phyloP scores from a whole-genome alignment of 2,329 filamentous ascomycete species.

The Paramyrothecium roridum region DNA sequence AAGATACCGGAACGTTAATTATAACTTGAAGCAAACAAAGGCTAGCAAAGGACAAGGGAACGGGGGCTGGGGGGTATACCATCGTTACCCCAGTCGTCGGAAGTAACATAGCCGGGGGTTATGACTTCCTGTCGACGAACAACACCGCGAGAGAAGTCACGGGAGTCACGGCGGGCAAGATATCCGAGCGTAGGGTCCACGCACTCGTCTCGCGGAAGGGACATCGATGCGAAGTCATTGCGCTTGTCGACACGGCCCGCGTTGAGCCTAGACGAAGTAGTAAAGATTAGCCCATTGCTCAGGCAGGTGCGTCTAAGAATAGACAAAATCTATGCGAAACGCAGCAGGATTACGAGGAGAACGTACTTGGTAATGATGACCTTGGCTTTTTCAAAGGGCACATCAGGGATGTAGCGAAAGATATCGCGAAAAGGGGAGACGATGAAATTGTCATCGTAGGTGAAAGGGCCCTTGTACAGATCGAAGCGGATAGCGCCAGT shows the following conservation, averaged over 20 bases:
- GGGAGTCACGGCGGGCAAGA: slow-evolving; percentile 14
- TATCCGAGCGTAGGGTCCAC: slow-evolving; percentile 38
- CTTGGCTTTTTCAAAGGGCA: slow-evolving; percentile 43
- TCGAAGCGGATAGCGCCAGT: slow-evolving; percentile 61
- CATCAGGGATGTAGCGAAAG: slow-evolving; percentile 51
- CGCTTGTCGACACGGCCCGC: slow-evolving; percentile 30
- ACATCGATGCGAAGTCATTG: slow-evolving; percentile 30
- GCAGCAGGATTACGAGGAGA: neutral
- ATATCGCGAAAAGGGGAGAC: slow-evolving; percentile 52
- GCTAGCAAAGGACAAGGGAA: too few relatives aligned
- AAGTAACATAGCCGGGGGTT: slow-evolving; percentile 50
- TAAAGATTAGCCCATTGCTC: neutral
- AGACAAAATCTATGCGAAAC: neutral
- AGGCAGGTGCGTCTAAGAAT: neutral
- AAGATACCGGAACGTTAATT: too few relatives aligned
- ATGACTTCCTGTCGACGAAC: slow-evolving; percentile 46
- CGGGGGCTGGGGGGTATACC: slow-evolving; percentile 9
- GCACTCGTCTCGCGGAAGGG: slow-evolving; percentile 40
- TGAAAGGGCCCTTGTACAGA: slow-evolving; percentile 60
- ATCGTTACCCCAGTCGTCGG: slow-evolving; percentile 53
- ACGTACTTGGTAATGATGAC: slow-evolving; percentile 23
- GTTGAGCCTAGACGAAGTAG: slow-evolving; percentile 34
- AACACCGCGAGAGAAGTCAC: slow-evolving; percentile 27
- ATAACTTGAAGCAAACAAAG: too few relatives aligned
- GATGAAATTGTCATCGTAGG: slow-evolving; percentile 49